Evolutionary conservation across 257 asterid species (phyloP).

Genomic region (Solanum pennellii): DNA sequence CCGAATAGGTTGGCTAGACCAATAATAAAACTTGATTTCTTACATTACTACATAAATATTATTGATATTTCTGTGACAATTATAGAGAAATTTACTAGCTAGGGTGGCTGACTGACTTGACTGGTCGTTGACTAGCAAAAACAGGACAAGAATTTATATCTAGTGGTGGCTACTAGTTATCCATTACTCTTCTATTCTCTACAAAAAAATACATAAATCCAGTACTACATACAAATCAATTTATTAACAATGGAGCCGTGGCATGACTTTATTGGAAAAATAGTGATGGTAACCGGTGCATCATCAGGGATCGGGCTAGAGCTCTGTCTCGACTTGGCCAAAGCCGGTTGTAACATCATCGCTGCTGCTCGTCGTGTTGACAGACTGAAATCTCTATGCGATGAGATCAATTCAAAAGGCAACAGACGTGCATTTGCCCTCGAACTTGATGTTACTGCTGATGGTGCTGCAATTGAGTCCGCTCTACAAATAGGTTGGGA

Average conservation of each 20-base stretch:
- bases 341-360: constrained; percentile 33
- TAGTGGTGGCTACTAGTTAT: no score
- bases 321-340: constrained; percentile 32
- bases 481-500: constrained; percentile 37
- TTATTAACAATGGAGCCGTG: neutral
- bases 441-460: constrained; percentile 37
- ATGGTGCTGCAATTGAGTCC: constrained; percentile 17
- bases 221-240: no score
- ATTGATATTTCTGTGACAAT: no score
- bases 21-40: no score
- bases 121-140: neutral
- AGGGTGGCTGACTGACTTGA: neutral
- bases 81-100: no score
- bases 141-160: neutral
- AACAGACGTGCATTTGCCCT: constrained; percentile 20
- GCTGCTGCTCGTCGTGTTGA: constrained; percentile 34
- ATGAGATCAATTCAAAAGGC: neutral
- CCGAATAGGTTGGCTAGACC: neutral
- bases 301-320: constrained; percentile 37
- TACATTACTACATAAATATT: no score
- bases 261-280: constrained; percentile 7
- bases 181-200: no score
- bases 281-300: constrained; percentile 48
- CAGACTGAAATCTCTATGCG: constrained; percentile 27
- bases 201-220: no score